A percentile compares a stretch with the other conserved stretches of the same genome.
Evolutionary conservation across 1,139 yeast species (phyloP).

Genomic region (Magnusiomyces suaveolens): DNA sequence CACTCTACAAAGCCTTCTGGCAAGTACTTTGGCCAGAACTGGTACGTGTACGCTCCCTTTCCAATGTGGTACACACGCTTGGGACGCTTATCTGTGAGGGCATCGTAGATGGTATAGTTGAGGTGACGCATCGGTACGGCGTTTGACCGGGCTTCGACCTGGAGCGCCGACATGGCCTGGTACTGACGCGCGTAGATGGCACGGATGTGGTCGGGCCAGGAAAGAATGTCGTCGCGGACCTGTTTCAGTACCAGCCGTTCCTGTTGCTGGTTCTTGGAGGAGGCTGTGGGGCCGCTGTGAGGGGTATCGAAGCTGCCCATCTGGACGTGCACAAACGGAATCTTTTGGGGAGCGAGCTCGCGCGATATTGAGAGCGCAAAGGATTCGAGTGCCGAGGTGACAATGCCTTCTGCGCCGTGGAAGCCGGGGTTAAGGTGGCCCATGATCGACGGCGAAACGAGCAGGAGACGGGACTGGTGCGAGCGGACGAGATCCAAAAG

Average conservation of each 20-base stretch:
- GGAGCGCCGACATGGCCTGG: constrained; percentile 28
- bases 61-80: constrained; percentile 33
- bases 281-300: constrained; percentile 5
- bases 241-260: constrained; percentile 27
- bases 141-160: constrained; percentile 23
- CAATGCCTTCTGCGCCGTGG: constrained; percentile 35
- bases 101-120: constrained; percentile 32
- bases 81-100: constrained; percentile 26
- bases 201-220: constrained; percentile 35
- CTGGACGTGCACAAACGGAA: constrained; percentile 28
- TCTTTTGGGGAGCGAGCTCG: constrained; percentile 29
- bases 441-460: constrained; percentile 34
- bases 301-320: constrained; percentile 35
- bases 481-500: constrained; percentile 47
- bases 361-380: constrained; percentile 33
- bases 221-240: constrained; percentile 34
- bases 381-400: constrained; percentile 31
- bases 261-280: constrained; percentile 17
- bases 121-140: constrained; percentile 30
- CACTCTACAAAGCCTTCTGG: constrained; percentile 33
- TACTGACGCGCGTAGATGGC: constrained; percentile 31
- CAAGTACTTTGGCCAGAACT: constrained; percentile 25
- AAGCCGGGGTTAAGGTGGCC: constrained; percentile 34
- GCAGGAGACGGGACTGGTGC: constrained; percentile 34
- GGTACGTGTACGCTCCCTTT: constrained; percentile 32